A percentile compares a stretch with the other conserved stretches of the same genome.
These are phyloP conservation scores for Fistulinella prunicolor DNA, from an alignment of 768 basidiomycete species.

Conservation along the genomic window DNA sequence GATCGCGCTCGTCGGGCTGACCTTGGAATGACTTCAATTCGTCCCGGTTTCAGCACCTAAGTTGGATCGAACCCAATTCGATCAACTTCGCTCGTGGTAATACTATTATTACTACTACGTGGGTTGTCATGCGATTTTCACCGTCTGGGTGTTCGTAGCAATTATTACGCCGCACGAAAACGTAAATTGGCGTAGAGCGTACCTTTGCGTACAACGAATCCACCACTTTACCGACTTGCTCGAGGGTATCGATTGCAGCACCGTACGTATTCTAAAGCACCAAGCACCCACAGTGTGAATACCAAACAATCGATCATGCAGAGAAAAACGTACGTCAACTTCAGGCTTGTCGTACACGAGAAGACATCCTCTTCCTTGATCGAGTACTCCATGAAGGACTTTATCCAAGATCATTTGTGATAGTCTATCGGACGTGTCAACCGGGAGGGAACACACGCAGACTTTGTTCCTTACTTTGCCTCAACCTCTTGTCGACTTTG, in stretches of 20 bases:
- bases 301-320: neutral
- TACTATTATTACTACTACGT: too few species aligned
- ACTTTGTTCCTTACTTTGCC: slow-evolving; percentile 62
- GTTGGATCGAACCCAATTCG: too few species aligned
- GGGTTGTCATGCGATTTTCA: slow-evolving; percentile 39
- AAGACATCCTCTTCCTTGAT: slow-evolving; percentile 90
- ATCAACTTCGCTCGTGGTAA: too few species aligned
- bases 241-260: slow-evolving; percentile 84
- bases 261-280: slow-evolving; percentile 73
- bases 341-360: slow-evolving; percentile 88
- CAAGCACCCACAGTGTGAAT: slow-evolving; percentile 7
- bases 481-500: slow-evolving; percentile 88
- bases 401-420: slow-evolving; percentile 99
- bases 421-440: slow-evolving; percentile 47
- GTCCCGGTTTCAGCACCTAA: too few species aligned
- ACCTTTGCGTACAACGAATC: slow-evolving; percentile 89
- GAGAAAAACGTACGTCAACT: slow-evolving; percentile 64
- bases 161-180: neutral
- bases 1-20: too few species aligned
- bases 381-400: slow-evolving; percentile 90
- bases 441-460: neutral
- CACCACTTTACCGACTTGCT: slow-evolving; percentile 91
- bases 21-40: too few species aligned
- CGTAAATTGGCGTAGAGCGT: neutral
- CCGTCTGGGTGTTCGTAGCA: slow-evolving; percentile 31